Conservation (phyloP, 441 rosid genomes). For the Euphorbia celastroides region DNA sequence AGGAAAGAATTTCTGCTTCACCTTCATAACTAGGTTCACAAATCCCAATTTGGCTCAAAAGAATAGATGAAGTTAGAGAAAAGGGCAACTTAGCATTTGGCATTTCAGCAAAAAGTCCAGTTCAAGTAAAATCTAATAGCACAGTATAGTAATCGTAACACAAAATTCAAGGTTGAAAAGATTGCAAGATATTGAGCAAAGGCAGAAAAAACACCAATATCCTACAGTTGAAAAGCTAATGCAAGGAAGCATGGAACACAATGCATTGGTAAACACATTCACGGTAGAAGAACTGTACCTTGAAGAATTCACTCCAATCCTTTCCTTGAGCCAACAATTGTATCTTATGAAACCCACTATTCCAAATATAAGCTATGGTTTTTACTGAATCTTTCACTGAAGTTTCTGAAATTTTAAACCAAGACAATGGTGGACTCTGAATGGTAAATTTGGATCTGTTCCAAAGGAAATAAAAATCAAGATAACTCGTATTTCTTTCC, state of each 20-base stretch:
- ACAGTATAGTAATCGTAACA: neutral
- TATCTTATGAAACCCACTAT: constrained; percentile 32
- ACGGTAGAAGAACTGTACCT: constrained; percentile 39
- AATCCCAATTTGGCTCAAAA: neutral
- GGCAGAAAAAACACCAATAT: neutral
- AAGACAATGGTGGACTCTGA: constrained; percentile 40
- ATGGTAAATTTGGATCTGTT: constrained; percentile 50
- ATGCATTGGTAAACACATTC: neutral
- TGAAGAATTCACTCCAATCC: constrained; percentile 61
- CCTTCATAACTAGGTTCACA: neutral
- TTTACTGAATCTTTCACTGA: constrained; percentile 38
- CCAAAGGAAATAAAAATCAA: constrained; percentile 19
- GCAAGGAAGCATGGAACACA: neutral
- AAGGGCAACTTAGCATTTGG: constrained; percentile 2
- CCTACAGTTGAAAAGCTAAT: neutral
- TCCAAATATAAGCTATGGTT: constrained; percentile 50
- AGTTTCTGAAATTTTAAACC: constrained; percentile 52
- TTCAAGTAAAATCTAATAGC: neutral
- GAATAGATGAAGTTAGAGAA: neutral
- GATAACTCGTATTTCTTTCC: constrained; percentile 8
- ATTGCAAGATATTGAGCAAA: neutral
- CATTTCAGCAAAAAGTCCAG: neutral
- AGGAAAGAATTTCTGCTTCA: neutral
- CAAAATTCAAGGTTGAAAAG: neutral
- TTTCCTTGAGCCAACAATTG: constrained; percentile 51